Evolutionary conservation across 2,329 filamentous ascomycete species (phyloP), one percentile per base, ranked within the genome.

Genomic region (Neodidymelliopsis sp.): DNA sequence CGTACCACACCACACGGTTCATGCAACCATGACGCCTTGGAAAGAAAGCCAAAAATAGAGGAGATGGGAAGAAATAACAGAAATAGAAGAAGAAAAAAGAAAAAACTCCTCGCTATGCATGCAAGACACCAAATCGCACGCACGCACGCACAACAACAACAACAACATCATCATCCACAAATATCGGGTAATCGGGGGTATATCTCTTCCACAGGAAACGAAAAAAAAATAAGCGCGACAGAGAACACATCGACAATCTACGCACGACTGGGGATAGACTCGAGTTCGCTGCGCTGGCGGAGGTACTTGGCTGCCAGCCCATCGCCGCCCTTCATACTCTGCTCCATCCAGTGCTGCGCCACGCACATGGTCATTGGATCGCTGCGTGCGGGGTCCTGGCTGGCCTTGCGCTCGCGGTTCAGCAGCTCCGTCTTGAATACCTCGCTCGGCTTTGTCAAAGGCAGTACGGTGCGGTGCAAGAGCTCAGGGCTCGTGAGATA

Each of bases 311-410:
- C 87, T 15, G 93, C 93, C 60, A 96, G 78, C 66, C 88, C 84
- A 70, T 97, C 93, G 1, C 91, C 91, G n/a, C 91, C 91, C 44
- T 83, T 82, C 62, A 90, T 89, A 27, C 90, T 91, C 58, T 90
- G 80, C 75, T 93, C 90, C 91, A 97, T 97, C 92, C 93, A 97
- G 77, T 97, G 93, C 74, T 95, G 86, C 8, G 93, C 93, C 48
- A 96, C 84, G 65, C 92, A 97, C 89, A 97, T 94, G 30, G 91
- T 85, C 43, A 88, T 88, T 2, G 90, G 90, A 70, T 97, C 91
- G 51, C 87, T 91, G 59, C 90, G 80, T 43, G 78, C 74, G 12
- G 81, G 79, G 62, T 88, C 84, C 42, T 82, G 78, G 29, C 82
- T 60, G 4, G 69, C 82, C 56, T 79, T 79, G 54, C 79, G 76